Evolutionary conservation across 1,139 yeast species (phyloP).

Genomic region (Nakaseomyces uthaithaninus): DNA sequence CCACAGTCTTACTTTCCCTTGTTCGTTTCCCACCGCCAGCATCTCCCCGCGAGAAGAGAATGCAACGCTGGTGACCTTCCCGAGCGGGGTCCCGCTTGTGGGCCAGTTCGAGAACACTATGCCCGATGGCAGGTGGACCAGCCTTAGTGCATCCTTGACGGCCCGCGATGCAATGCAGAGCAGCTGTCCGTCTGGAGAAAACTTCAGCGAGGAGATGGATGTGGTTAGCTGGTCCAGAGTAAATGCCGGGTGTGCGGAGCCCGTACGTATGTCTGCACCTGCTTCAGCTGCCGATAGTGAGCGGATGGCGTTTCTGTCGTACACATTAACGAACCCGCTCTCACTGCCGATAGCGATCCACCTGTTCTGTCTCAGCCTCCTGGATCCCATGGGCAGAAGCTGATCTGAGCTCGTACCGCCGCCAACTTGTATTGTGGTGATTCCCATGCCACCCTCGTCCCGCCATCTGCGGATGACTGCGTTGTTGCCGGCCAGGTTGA

Average conservation of each 20-base stretch:
- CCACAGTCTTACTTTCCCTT: constrained; percentile 87
- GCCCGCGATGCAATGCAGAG: constrained; percentile 80
- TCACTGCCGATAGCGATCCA: constrained; percentile 87
- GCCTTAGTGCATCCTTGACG: constrained; percentile 73
- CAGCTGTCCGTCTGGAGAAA: constrained; percentile 84
- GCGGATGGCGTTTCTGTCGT: constrained; percentile 41
- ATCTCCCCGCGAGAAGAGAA: constrained; percentile 79
- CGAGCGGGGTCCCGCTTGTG: constrained; percentile 90
- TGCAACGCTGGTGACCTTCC: constrained; percentile 75
- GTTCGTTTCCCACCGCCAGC: constrained; percentile 84
- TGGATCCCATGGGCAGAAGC: constrained; percentile 19
- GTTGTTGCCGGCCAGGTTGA: constrained; percentile 42
- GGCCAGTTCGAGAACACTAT: constrained; percentile 95
- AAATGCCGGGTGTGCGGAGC: constrained; percentile 42
- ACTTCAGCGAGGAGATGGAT: constrained; percentile 62
- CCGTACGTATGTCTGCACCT: constrained; percentile 10
- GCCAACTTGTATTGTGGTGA: constrained; percentile 71
- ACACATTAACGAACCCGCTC: constrained; percentile 83
- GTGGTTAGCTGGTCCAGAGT: constrained; percentile 75
- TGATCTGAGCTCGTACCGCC: constrained; percentile 40
- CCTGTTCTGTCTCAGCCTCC: constrained; percentile 42
- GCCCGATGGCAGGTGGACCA: constrained; percentile 84
- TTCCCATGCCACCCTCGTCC: constrained; percentile 80
- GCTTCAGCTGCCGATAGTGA: background rate
- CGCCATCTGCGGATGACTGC: constrained; percentile 63